phyloP scores from a whole-genome alignment of 768 basidiomycete genomes.

The Clavulina sp. region DNA sequence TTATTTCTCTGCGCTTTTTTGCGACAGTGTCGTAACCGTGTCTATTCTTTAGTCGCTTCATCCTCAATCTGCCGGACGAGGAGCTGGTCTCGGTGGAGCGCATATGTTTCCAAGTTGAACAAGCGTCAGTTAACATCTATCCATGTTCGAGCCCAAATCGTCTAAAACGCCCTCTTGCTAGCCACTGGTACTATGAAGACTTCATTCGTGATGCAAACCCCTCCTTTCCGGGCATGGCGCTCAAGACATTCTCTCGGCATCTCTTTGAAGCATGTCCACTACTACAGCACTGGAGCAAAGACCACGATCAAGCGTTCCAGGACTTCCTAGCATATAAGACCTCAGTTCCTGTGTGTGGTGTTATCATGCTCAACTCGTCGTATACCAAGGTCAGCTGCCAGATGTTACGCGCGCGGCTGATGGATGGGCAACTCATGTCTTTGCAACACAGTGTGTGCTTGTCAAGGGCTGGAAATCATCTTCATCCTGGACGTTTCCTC shows the following conservation, averaged over 20 bases:
- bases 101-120: conserved; percentile 96
- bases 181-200: conserved; percentile 99
- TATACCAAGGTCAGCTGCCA: conserved; percentile 78
- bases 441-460: conserved; percentile 58
- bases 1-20: conserved; percentile 7
- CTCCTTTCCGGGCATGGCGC: conserved; percentile 66
- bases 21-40: conserved; percentile 7
- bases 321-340: conserved; percentile 94
- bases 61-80: conserved; percentile 86
- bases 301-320: conserved; percentile 73
- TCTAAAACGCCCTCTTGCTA: conserved; percentile 19
- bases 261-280: conserved; percentile 75
- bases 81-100: conserved; percentile 84
- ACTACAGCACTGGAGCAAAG: conserved; percentile 63
- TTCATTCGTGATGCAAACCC: conserved; percentile 87
- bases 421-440: background rate
- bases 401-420: background rate
- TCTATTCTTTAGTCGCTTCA: conserved; percentile 54
- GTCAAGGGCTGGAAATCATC: conserved; percentile 97
- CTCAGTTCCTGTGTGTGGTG: conserved; percentile 91
- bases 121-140: conserved; percentile 55
- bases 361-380: conserved; percentile 79
- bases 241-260: conserved; percentile 87
- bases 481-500: conserved; percentile 97
- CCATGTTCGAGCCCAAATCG: conserved; percentile 6